phyloP scores from a whole-genome alignment of 2,329 filamentous ascomycete species.

The Zopfia rhizophila region DNA sequence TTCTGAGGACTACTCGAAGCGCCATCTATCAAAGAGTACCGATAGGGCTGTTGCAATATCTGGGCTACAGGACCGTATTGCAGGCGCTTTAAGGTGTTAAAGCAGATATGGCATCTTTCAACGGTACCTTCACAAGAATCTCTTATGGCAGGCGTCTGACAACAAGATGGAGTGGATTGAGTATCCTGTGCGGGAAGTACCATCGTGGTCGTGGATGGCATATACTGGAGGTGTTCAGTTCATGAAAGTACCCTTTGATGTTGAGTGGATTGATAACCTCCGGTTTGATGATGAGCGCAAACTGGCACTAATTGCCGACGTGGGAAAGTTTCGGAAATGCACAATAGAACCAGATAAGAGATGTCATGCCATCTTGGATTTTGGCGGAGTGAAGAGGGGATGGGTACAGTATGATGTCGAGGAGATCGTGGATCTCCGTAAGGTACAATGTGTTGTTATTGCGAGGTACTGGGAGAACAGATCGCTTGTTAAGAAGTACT shows the following conservation, averaged over 20 bases:
- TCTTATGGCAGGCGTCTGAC: no score
- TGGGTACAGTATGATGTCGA: slow-evolving; percentile 17
- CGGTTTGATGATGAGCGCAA: slow-evolving; percentile 23
- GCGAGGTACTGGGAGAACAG: not conserved
- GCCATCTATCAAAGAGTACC: not conserved
- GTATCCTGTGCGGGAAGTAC: not conserved
- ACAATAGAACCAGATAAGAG: slow-evolving; percentile 1
- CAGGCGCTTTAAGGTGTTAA: not conserved
- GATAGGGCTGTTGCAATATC: slow-evolving; percentile 11
- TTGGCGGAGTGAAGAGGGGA: slow-evolving; percentile 9
- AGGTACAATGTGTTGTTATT: slow-evolving; percentile 13
- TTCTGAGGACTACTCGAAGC: slow-evolving; percentile 6
- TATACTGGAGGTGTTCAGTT: slow-evolving; percentile 4
- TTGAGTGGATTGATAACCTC: slow-evolving; percentile 11
- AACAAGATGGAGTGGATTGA: no score
- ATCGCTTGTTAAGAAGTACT: slow-evolving; percentile 3
- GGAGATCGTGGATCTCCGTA: slow-evolving; percentile 6
- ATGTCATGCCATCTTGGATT: slow-evolving; percentile 12
- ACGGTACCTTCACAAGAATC: no score
- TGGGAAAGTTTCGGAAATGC: slow-evolving; percentile 6
- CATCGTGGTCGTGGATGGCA: slow-evolving; percentile 10
- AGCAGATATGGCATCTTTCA: slow-evolving; percentile 7
- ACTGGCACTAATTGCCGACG: slow-evolving; percentile 8
- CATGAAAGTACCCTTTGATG: slow-evolving; percentile 6
- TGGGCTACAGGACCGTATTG: slow-evolving; percentile 8